Conservation (phyloP, 2,329 filamentous ascomycete species). For the Zopfia rhizophila region DNA sequence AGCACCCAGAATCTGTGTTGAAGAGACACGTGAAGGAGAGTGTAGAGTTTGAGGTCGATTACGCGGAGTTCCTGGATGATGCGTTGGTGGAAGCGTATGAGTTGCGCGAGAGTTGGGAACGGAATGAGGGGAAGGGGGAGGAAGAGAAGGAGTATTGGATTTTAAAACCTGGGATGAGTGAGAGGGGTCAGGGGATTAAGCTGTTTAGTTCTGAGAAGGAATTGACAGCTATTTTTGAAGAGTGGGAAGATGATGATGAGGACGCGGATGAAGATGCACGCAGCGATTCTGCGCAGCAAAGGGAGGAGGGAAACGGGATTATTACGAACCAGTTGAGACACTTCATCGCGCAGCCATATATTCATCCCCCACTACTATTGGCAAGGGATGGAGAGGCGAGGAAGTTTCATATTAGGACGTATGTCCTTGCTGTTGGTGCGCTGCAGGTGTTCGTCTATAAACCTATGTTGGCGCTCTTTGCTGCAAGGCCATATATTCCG, state of each 20-base stretch:
- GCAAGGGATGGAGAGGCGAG: conserved; percentile 60
- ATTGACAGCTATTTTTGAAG: conserved; percentile 87
- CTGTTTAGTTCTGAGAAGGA: conserved; percentile 88
- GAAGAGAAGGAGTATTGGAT: conserved; percentile 88
- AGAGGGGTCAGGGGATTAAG: conserved; percentile 90
- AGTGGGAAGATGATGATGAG: conserved; percentile 81
- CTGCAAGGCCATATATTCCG: conserved; percentile 74
- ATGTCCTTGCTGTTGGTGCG: conserved; percentile 83
- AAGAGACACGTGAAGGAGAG: conserved; percentile 77
- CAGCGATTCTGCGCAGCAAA: conserved; percentile 35
- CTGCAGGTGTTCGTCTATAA: conserved; percentile 87
- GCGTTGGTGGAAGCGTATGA: conserved; percentile 91
- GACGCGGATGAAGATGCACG: conserved; percentile 48
- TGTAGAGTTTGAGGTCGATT: conserved; percentile 93
- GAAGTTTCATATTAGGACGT: conserved; percentile 96
- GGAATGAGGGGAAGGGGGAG: conserved; percentile 65
- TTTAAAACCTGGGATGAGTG: conserved; percentile 96
- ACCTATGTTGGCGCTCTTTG: conserved; percentile 93
- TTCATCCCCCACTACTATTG: conserved; percentile 84
- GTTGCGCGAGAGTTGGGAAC: conserved; percentile 78
- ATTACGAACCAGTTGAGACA: conserved; percentile 92
- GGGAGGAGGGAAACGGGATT: conserved; percentile 63
- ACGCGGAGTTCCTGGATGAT: conserved; percentile 95
- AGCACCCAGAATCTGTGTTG: conserved; percentile 78
- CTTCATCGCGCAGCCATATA: conserved; percentile 95